These are phyloP conservation scores for Scedosporium boydii DNA, from an alignment of 2,329 filamentous ascomycete species.

Conservation along the genomic window DNA sequence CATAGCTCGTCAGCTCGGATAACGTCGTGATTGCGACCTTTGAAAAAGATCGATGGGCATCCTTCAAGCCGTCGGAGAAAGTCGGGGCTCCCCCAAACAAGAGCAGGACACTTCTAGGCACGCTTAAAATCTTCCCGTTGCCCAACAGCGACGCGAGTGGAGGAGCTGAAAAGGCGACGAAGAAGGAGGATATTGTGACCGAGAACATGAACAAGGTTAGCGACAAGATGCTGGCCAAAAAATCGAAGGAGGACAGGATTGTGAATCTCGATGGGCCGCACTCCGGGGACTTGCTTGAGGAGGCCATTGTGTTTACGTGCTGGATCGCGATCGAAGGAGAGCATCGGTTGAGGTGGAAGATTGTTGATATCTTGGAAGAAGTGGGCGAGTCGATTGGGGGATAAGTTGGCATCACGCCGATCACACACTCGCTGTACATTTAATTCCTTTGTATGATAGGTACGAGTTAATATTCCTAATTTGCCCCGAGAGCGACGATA, in stretches of 20 bases:
- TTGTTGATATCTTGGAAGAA: neutral
- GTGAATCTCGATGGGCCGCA: neutral
- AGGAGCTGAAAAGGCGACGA: neutral
- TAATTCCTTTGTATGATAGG: too few species aligned
- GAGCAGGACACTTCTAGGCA: neutral
- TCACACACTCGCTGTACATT: too few species aligned
- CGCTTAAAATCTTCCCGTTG: neutral
- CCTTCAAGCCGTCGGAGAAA: neutral
- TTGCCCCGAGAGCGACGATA: too few species aligned
- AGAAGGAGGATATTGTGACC: neutral
- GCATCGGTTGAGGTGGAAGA: constrained; percentile 1
- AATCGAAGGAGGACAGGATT: neutral
- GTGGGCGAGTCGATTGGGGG: neutral
- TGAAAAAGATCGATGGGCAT: neutral
- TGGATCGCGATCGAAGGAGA: constrained; percentile 1
- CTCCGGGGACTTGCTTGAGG: neutral
- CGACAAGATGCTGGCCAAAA: neutral
- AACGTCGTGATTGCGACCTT: neutral
- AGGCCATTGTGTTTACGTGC: constrained; percentile 1
- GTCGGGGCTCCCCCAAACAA: constrained; percentile 1
- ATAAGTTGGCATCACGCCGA: neutral
- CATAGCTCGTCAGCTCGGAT: neutral
- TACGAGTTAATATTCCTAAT: too few species aligned
- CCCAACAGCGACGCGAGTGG: neutral
- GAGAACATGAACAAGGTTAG: neutral